A percentile compares a stretch with the other conserved stretches of the same genome.
Conservation (phyloP, 2,329 filamentous ascomycete genomes). For the Botrytis elliptica region DNA sequence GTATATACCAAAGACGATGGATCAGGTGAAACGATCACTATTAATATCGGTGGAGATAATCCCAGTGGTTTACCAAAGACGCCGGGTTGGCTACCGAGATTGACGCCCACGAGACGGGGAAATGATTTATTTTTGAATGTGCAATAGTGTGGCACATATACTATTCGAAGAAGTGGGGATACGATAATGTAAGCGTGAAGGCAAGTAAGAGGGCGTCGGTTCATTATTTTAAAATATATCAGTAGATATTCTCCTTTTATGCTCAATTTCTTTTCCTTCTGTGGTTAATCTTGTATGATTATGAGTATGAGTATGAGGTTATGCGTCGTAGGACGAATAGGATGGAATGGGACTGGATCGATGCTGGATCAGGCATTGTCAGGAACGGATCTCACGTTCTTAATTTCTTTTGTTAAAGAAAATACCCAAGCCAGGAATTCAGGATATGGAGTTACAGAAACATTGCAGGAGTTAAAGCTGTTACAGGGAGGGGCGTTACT, state of each 20-base stretch:
- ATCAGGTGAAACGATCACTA: neutral
- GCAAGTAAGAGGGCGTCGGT: too few species aligned
- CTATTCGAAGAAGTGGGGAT: neutral
- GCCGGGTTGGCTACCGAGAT: constrained; percentile 60
- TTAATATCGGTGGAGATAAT: neutral
- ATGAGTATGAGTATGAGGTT: neutral
- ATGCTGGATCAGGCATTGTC: neutral
- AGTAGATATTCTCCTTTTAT: neutral
- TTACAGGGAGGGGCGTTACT: neutral
- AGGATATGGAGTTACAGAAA: neutral
- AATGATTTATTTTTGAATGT: constrained; percentile 63
- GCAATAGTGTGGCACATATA: constrained; percentile 34
- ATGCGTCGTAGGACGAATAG: neutral
- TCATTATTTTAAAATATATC: neutral
- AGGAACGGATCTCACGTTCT: neutral
- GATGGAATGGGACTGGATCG: neutral
- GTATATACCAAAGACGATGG: neutral
- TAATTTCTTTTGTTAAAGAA: constrained; percentile 15
- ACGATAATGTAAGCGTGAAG: neutral
- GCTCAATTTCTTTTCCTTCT: neutral
- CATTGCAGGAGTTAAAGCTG: neutral
- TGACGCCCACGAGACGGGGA: constrained; percentile 66
- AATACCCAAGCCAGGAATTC: neutral
- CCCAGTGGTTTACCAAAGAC: constrained; percentile 41
- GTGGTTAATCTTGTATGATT: neutral